Evolutionary conservation across 352 stramenopile species (phyloP).

Genomic region (Plasmopara muralis): DNA sequence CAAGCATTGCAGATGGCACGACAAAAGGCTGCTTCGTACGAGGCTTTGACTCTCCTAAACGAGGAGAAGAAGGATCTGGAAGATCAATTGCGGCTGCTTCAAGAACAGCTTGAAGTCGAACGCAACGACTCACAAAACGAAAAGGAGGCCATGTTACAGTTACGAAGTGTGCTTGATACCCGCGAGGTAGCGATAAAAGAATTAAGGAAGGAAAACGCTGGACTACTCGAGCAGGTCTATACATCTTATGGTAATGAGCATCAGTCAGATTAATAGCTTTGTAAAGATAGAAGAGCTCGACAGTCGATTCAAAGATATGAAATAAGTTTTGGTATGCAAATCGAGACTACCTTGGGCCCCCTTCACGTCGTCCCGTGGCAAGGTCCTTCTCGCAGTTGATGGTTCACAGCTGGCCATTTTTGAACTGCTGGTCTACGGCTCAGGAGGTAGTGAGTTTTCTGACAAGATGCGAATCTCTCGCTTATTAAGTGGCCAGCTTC

Average conservation of each 20-base stretch:
- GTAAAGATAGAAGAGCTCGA: too few species aligned
- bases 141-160: conserved; percentile 13
- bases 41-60: conserved; percentile 47
- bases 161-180: conserved; percentile 6
- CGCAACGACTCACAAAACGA: conserved; percentile 12
- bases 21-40: conserved; percentile 50
- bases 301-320: too few species aligned
- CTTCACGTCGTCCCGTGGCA: neutral
- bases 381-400: conserved; percentile 49
- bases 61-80: conserved; percentile 54
- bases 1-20: conserved; percentile 59
- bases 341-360: conserved; percentile 15
- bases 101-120: conserved; percentile 21
- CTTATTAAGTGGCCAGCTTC: conserved; percentile 42
- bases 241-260: too few species aligned
- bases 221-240: conserved; percentile 6
- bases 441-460: conserved; percentile 59
- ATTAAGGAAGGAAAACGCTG: conserved; percentile 24
- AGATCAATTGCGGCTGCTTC: conserved; percentile 20
- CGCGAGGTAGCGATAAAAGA: conserved; percentile 15
- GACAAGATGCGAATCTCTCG: conserved; percentile 38
- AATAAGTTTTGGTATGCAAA: too few species aligned
- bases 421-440: conserved; percentile 59
- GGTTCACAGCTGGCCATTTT: conserved; percentile 51
- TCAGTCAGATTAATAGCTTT: too few species aligned